Evolutionary conservation across 176 grass and related monocot species (phyloP).

Genomic region (Urochloa ruziziensis): DNA sequence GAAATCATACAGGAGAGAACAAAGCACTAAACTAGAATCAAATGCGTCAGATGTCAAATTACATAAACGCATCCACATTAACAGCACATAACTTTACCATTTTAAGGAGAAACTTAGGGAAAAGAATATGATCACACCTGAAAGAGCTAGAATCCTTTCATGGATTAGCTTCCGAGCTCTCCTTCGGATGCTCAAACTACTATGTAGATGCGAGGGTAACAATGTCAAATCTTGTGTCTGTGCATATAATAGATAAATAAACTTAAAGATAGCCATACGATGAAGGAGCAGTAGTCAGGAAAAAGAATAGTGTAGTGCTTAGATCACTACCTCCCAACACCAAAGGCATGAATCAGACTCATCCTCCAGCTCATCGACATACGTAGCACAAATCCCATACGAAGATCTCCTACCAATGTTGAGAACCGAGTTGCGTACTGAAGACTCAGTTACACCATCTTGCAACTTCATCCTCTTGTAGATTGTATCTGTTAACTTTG

Average conservation of each 20-base stretch:
- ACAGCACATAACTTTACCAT: neutral
- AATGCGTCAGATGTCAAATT: neutral
- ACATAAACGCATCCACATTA: neutral
- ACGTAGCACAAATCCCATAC: conserved; percentile 18
- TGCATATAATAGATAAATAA: neutral
- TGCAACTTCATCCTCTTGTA: conserved; percentile 20
- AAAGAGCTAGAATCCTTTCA: conserved; percentile 49
- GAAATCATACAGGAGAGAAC: neutral
- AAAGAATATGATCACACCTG: conserved; percentile 4
- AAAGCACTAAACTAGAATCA: neutral
- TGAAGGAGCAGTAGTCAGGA: neutral
- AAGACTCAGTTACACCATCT: conserved; percentile 16
- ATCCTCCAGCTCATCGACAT: conserved; percentile 43
- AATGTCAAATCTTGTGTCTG: conserved; percentile 58
- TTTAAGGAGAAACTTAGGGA: neutral
- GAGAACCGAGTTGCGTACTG: conserved; percentile 14
- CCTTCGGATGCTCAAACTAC: conserved; percentile 35
- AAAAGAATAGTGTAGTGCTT: neutral
- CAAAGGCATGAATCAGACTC: conserved; percentile 40
- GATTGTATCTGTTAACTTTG: conserved; percentile 38
- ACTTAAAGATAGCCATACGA: neutral
- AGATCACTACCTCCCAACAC: conserved; percentile 54
- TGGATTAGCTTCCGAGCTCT: conserved; percentile 57
- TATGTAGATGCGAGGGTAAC: conserved; percentile 47
- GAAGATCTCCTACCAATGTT: conserved; percentile 30